These are phyloP conservation scores for Cymbopogon citratus DNA, from an alignment of 176 grass and related monocot genomes.

Conservation along the genomic window DNA sequence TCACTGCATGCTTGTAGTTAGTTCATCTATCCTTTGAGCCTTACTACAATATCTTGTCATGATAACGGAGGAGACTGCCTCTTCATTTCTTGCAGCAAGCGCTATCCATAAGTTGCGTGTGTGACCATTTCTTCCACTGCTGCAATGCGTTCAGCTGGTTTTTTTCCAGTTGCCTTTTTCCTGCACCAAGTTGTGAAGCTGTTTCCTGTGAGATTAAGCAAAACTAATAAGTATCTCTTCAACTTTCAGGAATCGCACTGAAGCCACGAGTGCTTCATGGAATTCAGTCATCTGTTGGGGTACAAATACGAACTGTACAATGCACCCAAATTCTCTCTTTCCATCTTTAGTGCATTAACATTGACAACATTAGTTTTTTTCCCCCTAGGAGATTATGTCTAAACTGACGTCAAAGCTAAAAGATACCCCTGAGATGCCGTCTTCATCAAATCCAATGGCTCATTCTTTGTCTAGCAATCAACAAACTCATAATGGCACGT, in stretches of 20 bases:
- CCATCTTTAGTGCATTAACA: conserved; percentile 2
- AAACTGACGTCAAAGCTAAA: conserved; percentile 57
- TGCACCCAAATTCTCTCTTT: conserved; percentile 1
- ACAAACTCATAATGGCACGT: conserved; percentile 19
- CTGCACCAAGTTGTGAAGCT: conserved; percentile 11
- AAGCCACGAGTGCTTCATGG: conserved; percentile 64
- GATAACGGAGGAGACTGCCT: neutral
- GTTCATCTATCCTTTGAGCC: neutral
- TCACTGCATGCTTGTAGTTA: neutral
- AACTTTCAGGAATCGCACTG: conserved; percentile 60
- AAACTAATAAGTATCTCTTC: conserved; percentile 20
- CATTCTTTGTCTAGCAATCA: conserved; percentile 41
- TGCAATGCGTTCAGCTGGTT: conserved; percentile 12
- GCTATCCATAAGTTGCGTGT: neutral
- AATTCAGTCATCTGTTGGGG: conserved; percentile 66
- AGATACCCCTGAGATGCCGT: conserved; percentile 26
- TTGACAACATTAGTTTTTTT: conserved; percentile 17
- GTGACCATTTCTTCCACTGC: conserved; percentile 24
- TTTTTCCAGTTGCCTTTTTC: neutral
- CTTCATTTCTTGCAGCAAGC: conserved; percentile 6
- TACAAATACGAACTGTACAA: conserved; percentile 24
- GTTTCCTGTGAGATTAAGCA: conserved; percentile 21
- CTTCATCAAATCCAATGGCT: conserved; percentile 23
- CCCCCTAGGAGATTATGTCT: conserved; percentile 48
- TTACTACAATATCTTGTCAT: neutral